Evolutionary conservation across 148 eudicot species (phyloP), one percentile per base, ranked within the genome.

Genomic region (Vaccinium corymbosum): DNA sequence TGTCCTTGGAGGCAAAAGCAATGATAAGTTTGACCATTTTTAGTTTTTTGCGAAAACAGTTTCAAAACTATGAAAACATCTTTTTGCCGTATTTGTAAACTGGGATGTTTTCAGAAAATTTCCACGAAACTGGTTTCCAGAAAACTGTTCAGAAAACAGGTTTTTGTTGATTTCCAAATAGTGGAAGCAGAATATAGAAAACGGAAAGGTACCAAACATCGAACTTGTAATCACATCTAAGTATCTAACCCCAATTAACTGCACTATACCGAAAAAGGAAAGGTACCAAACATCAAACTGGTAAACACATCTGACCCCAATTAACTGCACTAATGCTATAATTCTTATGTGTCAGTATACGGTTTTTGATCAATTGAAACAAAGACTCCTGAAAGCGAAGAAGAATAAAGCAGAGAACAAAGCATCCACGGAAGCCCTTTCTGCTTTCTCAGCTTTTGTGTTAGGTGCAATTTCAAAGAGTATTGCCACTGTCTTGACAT

Each of bases 361-460:
- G 16, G 90, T 89, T 79, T 89, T 89, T 87, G 91, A 89, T 88
- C 91, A 89, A 83, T 82, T 89, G 83, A 89, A 89, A 81, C 85
- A 74, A 82, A 88, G 83, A 64, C 86, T 82, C 56, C 59, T 88
- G 27, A 83, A 83, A 57, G 56, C 51, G 48, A 84, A 84, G 50
- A 76, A 75, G 80, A 80, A 80, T 70, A 85, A 75, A 79, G 46
- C 71, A 5, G 78, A 49, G 9, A 88, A 42, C 7, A 90, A 81
- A 62, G 38, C 84, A 66, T 82, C 88, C 42, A 71, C 89, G 3
- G 87, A 75, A 80, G 76, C 87, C 29, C 88, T 89, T 66, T 89
- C 91, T 29, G 91, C 91, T n/a, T 87, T 86, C 75, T 82, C 91
- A 13, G 91, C 91, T 78, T 89, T 89, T 84, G 55, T 82, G 25